Evolutionary conservation across 306 rosid species (phyloP), one percentile per base, ranked within the genome.

Genomic region (Chamaecrista fasciculata): DNA sequence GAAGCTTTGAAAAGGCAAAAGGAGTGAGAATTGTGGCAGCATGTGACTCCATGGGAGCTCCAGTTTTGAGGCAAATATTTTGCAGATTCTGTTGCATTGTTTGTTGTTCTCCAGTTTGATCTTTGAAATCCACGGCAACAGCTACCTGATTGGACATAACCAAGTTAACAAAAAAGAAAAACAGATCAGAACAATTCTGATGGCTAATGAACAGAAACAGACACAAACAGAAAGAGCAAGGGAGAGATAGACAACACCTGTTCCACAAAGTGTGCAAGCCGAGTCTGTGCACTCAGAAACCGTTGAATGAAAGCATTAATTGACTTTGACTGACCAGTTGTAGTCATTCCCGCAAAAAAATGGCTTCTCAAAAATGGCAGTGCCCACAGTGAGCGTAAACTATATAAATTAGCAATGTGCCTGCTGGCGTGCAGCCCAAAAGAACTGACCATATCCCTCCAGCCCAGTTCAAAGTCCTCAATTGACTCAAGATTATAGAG

Each of bases 71-170:
- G 83, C 90, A 83, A 60, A 93, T 90, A 77, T 93, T 93, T 77
- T 93, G 98, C 66, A 93, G 96, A 88, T 87, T 93, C 81, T 93
- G 98, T 80, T 93, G 98, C 98, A 93, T 93, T 73, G 93, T 90
- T 85, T 93, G 96, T 69, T 93, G 96, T 74, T 93, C 98, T 70
- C 96, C 98, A 43, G 96, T 88, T 80, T 93, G 98, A 80, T 93
- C 98, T 85, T 83, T 93, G 62, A 90, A 93, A 87, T 93, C 98
- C 57, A 93, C 90, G 58, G 93, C 96, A 78, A 86, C 96, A 55
- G 96, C 98, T 60, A 86, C 94, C 97, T 93, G 90, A 72, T 69
- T 46, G 71, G 37, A 74, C 72, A 84, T 69, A 60, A 48, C 67
- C 24, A 72, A 63, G 52, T 70, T 55, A 77, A 46, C 15, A 72